Percentiles rank a stretch among this genome's conserved stretches.
phyloP scores from a whole-genome alignment of 352 stramenopile genomes.

The Saprolegnia parasitica region DNA sequence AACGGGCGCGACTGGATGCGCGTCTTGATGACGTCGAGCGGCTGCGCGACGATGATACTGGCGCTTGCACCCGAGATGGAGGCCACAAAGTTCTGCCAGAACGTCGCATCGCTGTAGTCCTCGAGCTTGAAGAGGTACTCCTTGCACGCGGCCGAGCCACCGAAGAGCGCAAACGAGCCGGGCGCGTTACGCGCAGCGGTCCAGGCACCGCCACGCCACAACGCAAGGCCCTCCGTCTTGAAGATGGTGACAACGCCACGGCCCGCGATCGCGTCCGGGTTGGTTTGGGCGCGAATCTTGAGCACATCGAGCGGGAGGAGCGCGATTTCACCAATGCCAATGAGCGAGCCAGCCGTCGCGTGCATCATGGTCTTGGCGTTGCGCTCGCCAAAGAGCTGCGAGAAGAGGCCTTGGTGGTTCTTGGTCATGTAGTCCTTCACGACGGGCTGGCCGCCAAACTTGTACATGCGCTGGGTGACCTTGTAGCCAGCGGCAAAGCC shows the following conservation, averaged over 20 bases:
- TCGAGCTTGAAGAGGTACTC: slow-evolving; percentile 89
- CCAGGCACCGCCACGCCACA: slow-evolving; percentile 89
- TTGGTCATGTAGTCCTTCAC: slow-evolving; percentile 91
- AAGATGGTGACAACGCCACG: slow-evolving; percentile 91
- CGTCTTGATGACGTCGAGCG: slow-evolving; percentile 95
- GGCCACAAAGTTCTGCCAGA: slow-evolving; percentile 90
- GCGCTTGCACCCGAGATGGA: slow-evolving; percentile 76
- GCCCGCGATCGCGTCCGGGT: slow-evolving; percentile 88
- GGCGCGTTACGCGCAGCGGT: slow-evolving; percentile 92
- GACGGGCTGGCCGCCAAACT: slow-evolving; percentile 94
- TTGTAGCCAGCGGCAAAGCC: slow-evolving; percentile 95
- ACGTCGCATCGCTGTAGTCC: slow-evolving; percentile 85
- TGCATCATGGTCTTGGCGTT: slow-evolving; percentile 93
- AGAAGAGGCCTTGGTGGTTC: slow-evolving; percentile 84
- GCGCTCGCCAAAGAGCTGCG: slow-evolving; percentile 86
- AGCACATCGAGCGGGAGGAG: slow-evolving; percentile 94
- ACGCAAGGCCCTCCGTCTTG: slow-evolving; percentile 83
- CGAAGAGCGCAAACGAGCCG: slow-evolving; percentile 94
- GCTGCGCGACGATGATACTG: slow-evolving; percentile 88
- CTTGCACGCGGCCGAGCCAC: slow-evolving; percentile 83
- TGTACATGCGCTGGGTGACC: slow-evolving; percentile 95
- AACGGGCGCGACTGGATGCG: slow-evolving; percentile 92
- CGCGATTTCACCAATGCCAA: slow-evolving; percentile 93
- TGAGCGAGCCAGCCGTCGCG: slow-evolving; percentile 87
- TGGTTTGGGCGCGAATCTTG: slow-evolving; percentile 96